phyloP scores from a whole-genome alignment of 148 eudicot genomes.

The Arbutus unedo region DNA sequence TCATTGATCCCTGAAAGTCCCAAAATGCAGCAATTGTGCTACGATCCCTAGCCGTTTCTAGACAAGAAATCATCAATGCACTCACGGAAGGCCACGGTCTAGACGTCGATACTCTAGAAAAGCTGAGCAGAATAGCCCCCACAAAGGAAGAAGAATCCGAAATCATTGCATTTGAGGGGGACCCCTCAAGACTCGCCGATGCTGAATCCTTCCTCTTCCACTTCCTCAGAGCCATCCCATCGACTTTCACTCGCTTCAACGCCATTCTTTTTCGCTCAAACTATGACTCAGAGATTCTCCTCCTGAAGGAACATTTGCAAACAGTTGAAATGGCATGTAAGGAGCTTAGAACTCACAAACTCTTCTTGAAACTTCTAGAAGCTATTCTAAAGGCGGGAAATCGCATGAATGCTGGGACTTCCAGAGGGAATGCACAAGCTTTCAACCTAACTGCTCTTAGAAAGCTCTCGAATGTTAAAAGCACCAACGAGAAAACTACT shows the following conservation, averaged over 20 bases:
- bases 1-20: constrained; percentile 67
- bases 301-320: constrained; percentile 41
- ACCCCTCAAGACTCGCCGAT: constrained; percentile 63
- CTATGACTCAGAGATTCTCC: constrained; percentile 49
- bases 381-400: constrained; percentile 92
- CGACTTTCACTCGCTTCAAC: constrained; percentile 65
- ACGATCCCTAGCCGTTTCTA: constrained; percentile 55
- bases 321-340: constrained; percentile 64
- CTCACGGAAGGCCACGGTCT: constrained; percentile 62
- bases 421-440: constrained; percentile 86
- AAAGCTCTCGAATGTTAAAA: constrained; percentile 82
- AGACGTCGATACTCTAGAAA: constrained; percentile 59
- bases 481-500: constrained; percentile 80
- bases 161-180: constrained; percentile 65
- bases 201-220: constrained; percentile 84
- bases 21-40: constrained; percentile 81
- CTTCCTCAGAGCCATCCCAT: constrained; percentile 64
- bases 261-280: constrained; percentile 67
- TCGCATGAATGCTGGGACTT: constrained; percentile 77
- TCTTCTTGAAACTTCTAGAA: constrained; percentile 79
- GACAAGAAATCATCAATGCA: constrained; percentile 51
- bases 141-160: constrained; percentile 58
- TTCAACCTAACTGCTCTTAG: constrained; percentile 65
- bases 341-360: constrained; percentile 65
- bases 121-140: constrained; percentile 63